Conservation (phyloP, 1,139 yeast genomes). For the Lizanozyma gosingica region DNA sequence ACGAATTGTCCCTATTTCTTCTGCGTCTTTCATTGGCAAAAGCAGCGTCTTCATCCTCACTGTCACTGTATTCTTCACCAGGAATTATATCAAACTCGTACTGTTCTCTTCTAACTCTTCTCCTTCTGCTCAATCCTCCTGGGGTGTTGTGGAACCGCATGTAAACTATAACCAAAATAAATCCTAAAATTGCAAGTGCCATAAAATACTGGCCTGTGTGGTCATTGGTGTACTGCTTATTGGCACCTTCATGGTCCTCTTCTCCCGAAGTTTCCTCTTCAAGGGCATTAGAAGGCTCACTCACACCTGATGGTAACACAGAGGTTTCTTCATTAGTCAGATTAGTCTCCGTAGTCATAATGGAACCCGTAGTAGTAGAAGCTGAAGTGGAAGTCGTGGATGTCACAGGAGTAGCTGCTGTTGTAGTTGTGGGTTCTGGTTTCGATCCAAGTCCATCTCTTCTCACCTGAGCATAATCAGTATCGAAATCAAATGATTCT, state of each 20-base stretch:
- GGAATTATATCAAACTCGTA: conserved; percentile 74
- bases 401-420: conserved; percentile 11
- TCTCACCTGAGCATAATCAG: conserved; percentile 33
- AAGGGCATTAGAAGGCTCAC: conserved; percentile 13
- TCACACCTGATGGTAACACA: conserved; percentile 1
- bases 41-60: background rate
- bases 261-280: too few species aligned
- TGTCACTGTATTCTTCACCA: conserved; percentile 46
- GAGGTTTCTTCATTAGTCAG: conserved; percentile 1
- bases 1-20: background rate
- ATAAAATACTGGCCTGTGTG: conserved; percentile 54
- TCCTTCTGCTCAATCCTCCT: conserved; percentile 38
- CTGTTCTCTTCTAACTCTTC: conserved; percentile 60
- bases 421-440: background rate
- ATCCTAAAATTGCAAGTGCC: conserved; percentile 52
- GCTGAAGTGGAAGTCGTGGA: conserved; percentile 1
- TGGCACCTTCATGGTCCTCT: conserved; percentile 22
- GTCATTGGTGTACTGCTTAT: conserved; percentile 21
- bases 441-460: conserved; percentile 15
- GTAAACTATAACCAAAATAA: conserved; percentile 41
- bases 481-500: conserved; percentile 30
- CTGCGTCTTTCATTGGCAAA: background rate
- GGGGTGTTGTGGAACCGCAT: conserved; percentile 46
- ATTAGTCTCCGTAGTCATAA: background rate
- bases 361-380: conserved; percentile 1